These are phyloP conservation scores for Aspergillus vadensis DNA, from an alignment of 2,329 filamentous ascomycete species.

Conservation along the genomic window DNA sequence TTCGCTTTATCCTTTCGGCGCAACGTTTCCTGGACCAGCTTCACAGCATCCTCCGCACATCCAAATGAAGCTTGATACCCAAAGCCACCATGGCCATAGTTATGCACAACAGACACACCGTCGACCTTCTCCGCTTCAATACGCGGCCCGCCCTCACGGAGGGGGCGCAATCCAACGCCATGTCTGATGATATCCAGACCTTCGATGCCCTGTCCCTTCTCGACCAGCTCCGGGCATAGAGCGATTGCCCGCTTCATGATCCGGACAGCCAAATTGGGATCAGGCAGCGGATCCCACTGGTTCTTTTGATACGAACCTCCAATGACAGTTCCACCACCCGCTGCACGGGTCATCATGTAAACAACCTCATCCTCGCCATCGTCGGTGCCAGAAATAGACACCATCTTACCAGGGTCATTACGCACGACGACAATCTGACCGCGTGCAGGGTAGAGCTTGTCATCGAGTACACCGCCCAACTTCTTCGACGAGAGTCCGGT, in stretches of 20 bases:
- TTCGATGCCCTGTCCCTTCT: constrained; percentile 65
- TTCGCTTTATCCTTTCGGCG: constrained; percentile 34
- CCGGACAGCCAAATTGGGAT: constrained; percentile 74
- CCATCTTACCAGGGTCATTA: constrained; percentile 74
- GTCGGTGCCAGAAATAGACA: constrained; percentile 69
- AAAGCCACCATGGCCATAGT: constrained; percentile 50
- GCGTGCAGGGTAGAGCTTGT: constrained; percentile 70
- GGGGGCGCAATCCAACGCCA: constrained; percentile 77
- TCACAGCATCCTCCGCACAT: constrained; percentile 66
- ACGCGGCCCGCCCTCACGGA: constrained; percentile 70
- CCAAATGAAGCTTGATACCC: constrained; percentile 72
- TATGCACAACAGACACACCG: constrained; percentile 56
- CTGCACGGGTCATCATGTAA: constrained; percentile 81
- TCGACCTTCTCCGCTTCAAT: constrained; percentile 71
- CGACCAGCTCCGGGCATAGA: constrained; percentile 44
- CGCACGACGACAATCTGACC: constrained; percentile 84
- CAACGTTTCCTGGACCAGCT: constrained; percentile 62
- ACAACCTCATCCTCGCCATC: constrained; percentile 71
- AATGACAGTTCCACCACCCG: constrained; percentile 76
- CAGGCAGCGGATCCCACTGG: constrained; percentile 76
- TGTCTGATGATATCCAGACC: constrained; percentile 76
- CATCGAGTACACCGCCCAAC: constrained; percentile 80
- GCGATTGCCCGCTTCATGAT: constrained; percentile 72
- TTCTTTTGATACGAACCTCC: constrained; percentile 82
- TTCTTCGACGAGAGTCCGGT: constrained; percentile 75